Evolutionary conservation across 441 rosid species (phyloP).

Genomic region (Eruca vesicaria): DNA sequence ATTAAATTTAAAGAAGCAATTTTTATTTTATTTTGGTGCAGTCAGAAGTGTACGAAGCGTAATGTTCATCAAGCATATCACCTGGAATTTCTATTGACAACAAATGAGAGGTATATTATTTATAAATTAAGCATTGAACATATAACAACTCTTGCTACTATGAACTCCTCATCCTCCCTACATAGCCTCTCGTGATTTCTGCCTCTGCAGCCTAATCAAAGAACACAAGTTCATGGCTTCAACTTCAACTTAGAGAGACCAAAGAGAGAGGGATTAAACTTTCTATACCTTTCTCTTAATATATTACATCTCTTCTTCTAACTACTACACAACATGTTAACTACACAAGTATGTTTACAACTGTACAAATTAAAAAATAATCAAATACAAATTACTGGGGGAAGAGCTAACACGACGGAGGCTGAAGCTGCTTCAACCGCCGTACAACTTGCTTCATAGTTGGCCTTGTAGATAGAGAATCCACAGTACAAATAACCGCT

Average conservation of each 20-base stretch:
- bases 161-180: not conserved
- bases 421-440: conserved; percentile 58
- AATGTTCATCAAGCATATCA: no score
- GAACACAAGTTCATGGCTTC: not conserved
- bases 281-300: conserved; percentile 6
- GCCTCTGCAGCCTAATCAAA: not conserved
- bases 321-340: conserved; percentile 22
- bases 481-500: conserved; percentile 82
- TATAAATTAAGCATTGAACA: not conserved
- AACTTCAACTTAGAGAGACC: not conserved
- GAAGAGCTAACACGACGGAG: conserved; percentile 29
- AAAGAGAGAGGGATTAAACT: not conserved
- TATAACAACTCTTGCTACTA: not conserved
- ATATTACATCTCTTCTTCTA: conserved; percentile 10
- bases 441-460: conserved; percentile 85
- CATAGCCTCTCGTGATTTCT: not conserved
- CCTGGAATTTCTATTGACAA: not conserved
- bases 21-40: no score
- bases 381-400: not conserved
- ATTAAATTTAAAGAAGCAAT: no score
- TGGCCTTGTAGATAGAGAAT: conserved; percentile 76
- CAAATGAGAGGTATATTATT: not conserved
- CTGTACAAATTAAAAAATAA: not conserved
- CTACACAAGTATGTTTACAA: conserved; percentile 11
- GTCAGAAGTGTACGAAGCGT: no score